phyloP scores from a whole-genome alignment of 2,329 filamentous ascomycete genomes.

The Sarocladium oryzae region DNA sequence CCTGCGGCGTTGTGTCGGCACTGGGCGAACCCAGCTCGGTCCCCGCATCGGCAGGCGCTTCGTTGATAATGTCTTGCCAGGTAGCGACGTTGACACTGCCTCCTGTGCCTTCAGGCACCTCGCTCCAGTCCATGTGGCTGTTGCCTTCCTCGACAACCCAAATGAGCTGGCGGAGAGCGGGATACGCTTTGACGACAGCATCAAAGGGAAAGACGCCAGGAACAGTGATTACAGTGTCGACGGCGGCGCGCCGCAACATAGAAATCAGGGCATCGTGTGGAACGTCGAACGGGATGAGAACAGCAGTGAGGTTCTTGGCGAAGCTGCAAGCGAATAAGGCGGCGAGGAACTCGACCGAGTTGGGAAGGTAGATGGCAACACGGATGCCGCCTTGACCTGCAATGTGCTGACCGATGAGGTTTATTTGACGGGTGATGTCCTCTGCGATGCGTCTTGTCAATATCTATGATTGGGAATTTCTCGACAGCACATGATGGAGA shows the following conservation, averaged over 20 bases:
- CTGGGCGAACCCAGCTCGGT: conserved; percentile 59
- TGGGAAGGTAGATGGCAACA: conserved; percentile 86
- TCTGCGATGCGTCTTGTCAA: conserved; percentile 29
- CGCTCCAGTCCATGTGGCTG: conserved; percentile 92
- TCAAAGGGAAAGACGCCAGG: conserved; percentile 84
- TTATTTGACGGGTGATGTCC: conserved; percentile 78
- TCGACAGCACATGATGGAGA: background rate
- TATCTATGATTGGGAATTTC: background rate
- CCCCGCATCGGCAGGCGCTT: conserved; percentile 52
- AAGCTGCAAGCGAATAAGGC: conserved; percentile 85
- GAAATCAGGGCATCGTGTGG: conserved; percentile 61
- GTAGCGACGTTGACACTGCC: conserved; percentile 75
- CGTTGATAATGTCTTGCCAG: conserved; percentile 84
- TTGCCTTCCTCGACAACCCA: conserved; percentile 93
- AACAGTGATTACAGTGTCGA: conserved; percentile 75
- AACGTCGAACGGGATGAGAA: conserved; percentile 79
- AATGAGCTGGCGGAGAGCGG: conserved; percentile 68
- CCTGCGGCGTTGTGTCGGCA: conserved; percentile 40
- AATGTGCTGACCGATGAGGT: conserved; percentile 73
- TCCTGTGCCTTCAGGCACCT: conserved; percentile 70
- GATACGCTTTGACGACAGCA: conserved; percentile 60
- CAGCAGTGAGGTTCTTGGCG: conserved; percentile 70
- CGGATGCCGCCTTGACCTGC: conserved; percentile 64
- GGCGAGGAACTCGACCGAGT: conserved; percentile 81
- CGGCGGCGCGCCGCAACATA: conserved; percentile 65